Percentiles rank a stretch among this genome's conserved stretches.
Conservation (phyloP, 2,329 filamentous ascomycete genomes). For the Thermomyces lanuginosus region DNA sequence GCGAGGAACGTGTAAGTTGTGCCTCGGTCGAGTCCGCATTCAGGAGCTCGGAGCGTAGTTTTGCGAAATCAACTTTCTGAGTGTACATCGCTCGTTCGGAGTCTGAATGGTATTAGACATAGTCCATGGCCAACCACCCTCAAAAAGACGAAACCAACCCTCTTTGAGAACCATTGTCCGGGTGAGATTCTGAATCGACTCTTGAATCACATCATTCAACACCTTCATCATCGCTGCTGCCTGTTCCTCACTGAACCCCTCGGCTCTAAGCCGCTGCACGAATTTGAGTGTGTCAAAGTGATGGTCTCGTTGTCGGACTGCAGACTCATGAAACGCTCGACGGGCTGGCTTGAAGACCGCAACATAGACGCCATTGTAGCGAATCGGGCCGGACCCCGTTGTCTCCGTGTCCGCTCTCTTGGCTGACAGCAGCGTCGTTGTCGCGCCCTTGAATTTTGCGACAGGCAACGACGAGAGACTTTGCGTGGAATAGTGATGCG, state of each 20-base stretch:
- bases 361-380: slow-evolving; percentile 34
- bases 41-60: slow-evolving; percentile 83
- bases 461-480: too few species aligned
- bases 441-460: too few species aligned
- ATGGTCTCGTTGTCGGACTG: slow-evolving; percentile 53
- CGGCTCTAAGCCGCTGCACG: slow-evolving; percentile 71
- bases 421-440: too few species aligned
- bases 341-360: slow-evolving; percentile 26
- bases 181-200: slow-evolving; percentile 94
- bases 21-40: slow-evolving; percentile 84
- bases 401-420: too few species aligned
- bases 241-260: slow-evolving; percentile 92
- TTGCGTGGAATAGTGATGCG: too few species aligned
- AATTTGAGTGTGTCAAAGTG: slow-evolving; percentile 98
- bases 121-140: too few species aligned
- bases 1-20: slow-evolving; percentile 69
- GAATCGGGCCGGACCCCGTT: too few species aligned
- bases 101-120: too few species aligned
- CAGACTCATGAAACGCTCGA: slow-evolving; percentile 48
- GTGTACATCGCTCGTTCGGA: slow-evolving; percentile 43
- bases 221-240: slow-evolving; percentile 98
- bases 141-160: slow-evolving; percentile 38
- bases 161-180: slow-evolving; percentile 96
- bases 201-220: slow-evolving; percentile 88
- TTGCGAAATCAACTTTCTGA: slow-evolving; percentile 94